phyloP scores from a whole-genome alignment of 768 basidiomycete species.

The Rhizopogon salebrosus region DNA sequence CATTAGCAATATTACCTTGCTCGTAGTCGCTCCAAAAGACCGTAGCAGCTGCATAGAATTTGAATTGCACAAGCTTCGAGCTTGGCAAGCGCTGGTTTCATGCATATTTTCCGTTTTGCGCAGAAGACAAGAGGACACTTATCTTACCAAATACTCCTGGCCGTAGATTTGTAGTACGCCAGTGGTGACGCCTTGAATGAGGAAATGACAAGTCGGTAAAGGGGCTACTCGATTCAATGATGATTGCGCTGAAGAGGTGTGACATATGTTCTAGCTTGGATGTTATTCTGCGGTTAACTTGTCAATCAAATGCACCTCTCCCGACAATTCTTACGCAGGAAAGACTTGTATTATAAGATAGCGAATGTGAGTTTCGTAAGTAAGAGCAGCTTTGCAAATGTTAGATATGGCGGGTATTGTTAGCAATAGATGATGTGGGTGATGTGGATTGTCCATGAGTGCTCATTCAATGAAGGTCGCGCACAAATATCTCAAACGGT shows the following conservation, averaged over 20 bases:
- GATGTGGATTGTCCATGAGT: background rate
- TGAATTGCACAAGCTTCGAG: too few species aligned
- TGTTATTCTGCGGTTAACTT: background rate
- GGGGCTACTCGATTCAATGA: too few species aligned
- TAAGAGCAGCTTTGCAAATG: background rate
- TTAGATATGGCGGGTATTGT: background rate
- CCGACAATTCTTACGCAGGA: background rate
- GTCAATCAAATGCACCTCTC: background rate
- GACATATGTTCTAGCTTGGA: background rate
- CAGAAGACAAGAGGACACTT: too few species aligned
- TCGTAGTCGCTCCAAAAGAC: too few species aligned
- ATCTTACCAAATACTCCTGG: too few species aligned
- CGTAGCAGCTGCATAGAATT: too few species aligned
- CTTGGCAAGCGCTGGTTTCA: too few species aligned
- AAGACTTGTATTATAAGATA: background rate
- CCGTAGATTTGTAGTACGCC: too few species aligned
- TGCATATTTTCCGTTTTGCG: too few species aligned
- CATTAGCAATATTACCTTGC: too few species aligned
- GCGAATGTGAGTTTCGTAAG: background rate
- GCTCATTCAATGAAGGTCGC: constrained; percentile 1
- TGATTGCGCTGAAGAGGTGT: background rate
- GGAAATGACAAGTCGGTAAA: too few species aligned
- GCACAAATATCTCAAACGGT: constrained; percentile 24
- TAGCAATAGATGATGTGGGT: background rate
- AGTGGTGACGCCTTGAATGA: too few species aligned